Evolutionary conservation across 1,284 basidiomycete genomes (phyloP).

Genomic region (Sanghuangporus baumii): DNA sequence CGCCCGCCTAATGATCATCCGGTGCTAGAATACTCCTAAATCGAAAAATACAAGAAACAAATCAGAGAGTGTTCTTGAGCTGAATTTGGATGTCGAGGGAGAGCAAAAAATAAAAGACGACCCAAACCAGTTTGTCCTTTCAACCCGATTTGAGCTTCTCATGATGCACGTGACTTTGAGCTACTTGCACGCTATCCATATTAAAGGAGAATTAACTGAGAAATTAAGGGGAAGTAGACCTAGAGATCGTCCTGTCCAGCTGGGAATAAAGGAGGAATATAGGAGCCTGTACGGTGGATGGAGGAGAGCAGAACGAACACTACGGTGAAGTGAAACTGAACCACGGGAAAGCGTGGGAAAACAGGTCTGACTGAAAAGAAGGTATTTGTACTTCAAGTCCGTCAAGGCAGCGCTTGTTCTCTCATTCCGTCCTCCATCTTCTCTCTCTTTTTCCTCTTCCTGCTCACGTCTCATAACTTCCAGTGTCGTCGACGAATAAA

Average conservation of each 20-base stretch:
- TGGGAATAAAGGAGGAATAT: background rate
- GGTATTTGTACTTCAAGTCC: constrained; percentile 1
- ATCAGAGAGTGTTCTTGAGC: background rate
- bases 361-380: background rate
- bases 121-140: background rate
- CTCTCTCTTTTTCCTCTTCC: background rate
- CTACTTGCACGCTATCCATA: background rate
- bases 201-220: background rate
- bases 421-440: constrained; percentile 2
- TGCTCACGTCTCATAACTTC: background rate
- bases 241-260: background rate
- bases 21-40: background rate
- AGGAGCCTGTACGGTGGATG: too few species aligned
- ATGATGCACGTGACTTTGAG: background rate
- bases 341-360: background rate
- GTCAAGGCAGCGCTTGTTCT: constrained; percentile 5
- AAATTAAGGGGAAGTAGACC: background rate
- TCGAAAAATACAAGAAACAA: background rate
- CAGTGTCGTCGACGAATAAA: background rate
- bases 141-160: background rate
- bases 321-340: too few species aligned
- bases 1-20: background rate
- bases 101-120: background rate
- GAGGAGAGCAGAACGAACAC: too few species aligned
- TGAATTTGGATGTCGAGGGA: background rate